Evolutionary conservation across 148 eudicot species (phyloP).

Genomic region (Chenopodium suecicum): DNA sequence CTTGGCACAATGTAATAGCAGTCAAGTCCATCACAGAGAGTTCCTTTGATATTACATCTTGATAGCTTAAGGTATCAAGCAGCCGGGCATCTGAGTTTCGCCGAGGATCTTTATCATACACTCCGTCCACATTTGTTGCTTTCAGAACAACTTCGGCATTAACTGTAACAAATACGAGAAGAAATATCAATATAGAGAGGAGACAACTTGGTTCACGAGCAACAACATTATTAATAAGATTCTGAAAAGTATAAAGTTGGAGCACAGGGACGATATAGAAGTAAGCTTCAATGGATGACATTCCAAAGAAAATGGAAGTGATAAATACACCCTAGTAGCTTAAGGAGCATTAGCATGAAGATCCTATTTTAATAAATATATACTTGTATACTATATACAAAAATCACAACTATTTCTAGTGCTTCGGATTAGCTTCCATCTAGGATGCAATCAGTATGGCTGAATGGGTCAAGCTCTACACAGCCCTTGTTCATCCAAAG

Average conservation of each 20-base stretch:
- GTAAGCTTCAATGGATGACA: not conserved
- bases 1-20: conserved; percentile 96
- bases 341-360: not conserved
- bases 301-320: not conserved
- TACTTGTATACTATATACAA: too few species aligned
- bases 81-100: conserved; percentile 73
- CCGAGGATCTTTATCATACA: conserved; percentile 75
- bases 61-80: conserved; percentile 79
- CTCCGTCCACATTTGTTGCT: conserved; percentile 98
- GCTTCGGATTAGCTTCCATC: too few species aligned
- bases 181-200: not conserved
- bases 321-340: not conserved
- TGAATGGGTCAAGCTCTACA: too few species aligned
- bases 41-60: conserved; percentile 81
- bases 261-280: not conserved
- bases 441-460: too few species aligned
- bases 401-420: too few species aligned
- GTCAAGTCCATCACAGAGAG: conserved; percentile 98
- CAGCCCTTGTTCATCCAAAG: not conserved
- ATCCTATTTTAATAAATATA: too few species aligned
- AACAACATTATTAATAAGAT: not conserved
- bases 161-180: conserved; percentile 43
- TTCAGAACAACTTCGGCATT: conserved; percentile 96
- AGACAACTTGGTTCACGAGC: not conserved
- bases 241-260: not conserved